Evolutionary conservation across 495 filamentous ascomycete species (phyloP).

Genomic region (Tuber calosporum): DNA sequence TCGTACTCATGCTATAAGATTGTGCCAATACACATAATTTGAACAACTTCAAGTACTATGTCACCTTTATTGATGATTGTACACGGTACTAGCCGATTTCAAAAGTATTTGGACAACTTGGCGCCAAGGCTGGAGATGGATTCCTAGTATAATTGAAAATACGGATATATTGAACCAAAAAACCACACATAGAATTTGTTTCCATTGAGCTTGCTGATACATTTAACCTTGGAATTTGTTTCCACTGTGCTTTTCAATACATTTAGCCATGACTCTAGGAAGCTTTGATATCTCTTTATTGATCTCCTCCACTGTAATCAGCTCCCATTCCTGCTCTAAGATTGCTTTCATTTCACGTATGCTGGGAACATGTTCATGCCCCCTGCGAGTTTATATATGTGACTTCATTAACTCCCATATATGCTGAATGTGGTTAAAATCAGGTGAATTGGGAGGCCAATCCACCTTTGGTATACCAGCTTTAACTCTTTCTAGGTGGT

Average conservation of each 20-base stretch:
- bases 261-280: constrained; percentile 16
- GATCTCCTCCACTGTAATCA: constrained; percentile 15
- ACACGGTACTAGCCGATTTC: not conserved
- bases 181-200: not conserved
- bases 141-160: too few species aligned
- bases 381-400: not conserved
- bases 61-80: too few species aligned
- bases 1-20: too few species aligned
- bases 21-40: too few species aligned
- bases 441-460: constrained; percentile 6
- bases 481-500: constrained; percentile 18
- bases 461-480: constrained; percentile 12
- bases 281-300: constrained; percentile 19
- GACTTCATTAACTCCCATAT: constrained; percentile 11
- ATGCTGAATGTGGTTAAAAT: constrained; percentile 14
- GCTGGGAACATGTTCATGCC: constrained; percentile 13
- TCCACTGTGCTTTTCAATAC: not conserved
- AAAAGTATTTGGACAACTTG: too few species aligned
- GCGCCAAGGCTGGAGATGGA: too few species aligned
- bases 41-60: too few species aligned
- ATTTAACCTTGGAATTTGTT: too few species aligned
- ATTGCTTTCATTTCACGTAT: constrained; percentile 1
- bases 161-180: too few species aligned
- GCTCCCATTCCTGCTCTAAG: constrained; percentile 9
- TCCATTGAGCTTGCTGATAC: too few species aligned